These are phyloP conservation scores for Exophiala oligosperma DNA, from an alignment of 2,329 filamentous ascomycete species.

Conservation along the genomic window DNA sequence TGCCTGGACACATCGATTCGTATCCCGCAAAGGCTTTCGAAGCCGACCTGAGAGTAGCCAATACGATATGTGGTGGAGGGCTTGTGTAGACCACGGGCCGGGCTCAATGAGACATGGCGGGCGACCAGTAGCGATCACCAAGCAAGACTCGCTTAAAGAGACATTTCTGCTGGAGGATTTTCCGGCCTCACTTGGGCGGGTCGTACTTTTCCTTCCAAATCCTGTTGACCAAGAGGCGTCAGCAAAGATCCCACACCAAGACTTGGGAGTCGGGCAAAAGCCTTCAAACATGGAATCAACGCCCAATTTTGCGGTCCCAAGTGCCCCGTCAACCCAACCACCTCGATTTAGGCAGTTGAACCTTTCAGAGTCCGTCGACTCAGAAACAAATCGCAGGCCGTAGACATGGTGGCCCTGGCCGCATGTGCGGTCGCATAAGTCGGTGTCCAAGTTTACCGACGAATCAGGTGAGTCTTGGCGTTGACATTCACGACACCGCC, in stretches of 20 bases:
- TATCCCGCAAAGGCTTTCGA: too few species aligned
- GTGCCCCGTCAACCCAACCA: conserved; percentile 12
- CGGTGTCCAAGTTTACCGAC: conserved; percentile 16
- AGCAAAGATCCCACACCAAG: conserved; percentile 16
- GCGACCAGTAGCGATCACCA: neutral
- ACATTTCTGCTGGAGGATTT: neutral
- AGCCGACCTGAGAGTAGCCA: neutral
- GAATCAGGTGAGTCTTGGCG: conserved; percentile 26
- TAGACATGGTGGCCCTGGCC: conserved; percentile 16
- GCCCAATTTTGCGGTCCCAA: neutral
- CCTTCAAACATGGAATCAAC: conserved; percentile 7
- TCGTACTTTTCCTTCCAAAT: conserved; percentile 98
- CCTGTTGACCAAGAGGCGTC: conserved; percentile 51
- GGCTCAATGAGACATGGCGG: neutral
- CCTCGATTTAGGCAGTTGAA: conserved; percentile 9
- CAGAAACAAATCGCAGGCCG: neutral
- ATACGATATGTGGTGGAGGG: too few species aligned
- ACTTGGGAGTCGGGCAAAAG: conserved; percentile 4
- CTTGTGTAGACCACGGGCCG: neutral
- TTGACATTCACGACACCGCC: conserved; percentile 10
- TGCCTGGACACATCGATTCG: neutral
- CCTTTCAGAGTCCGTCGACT: neutral
- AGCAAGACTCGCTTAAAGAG: neutral
- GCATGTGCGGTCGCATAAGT: conserved; percentile 23
- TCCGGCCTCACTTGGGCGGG: conserved; percentile 33